Evolutionary conservation across 2,329 filamentous ascomycete genomes (phyloP), one percentile per base, ranked within the genome.

Genomic region (Immersiporthe knoxdaviesiana): DNA sequence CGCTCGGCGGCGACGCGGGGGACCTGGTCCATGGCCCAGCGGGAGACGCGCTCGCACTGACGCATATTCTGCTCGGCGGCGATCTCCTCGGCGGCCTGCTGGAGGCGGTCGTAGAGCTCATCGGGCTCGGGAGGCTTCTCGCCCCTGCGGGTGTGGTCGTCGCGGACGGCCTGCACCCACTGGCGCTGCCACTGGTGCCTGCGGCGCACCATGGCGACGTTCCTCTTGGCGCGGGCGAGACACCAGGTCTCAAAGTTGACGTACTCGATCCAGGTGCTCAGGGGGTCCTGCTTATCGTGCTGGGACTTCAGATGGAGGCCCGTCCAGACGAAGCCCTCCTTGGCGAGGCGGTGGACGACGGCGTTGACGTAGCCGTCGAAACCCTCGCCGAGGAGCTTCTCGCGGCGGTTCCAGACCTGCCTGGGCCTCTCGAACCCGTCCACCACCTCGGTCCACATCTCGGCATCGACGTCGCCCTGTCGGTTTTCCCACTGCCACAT

Each of bases 181-280:
- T 8, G 18, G 44, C 44, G 44, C 18, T n/a, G 2, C 6, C n/a
- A 21, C 18, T 47, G 44, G 44, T 47, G 44, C 44, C 7, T 47
- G 6, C 21, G 21, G 18, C 44, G 44, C 44, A 47, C 18, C 44
- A 47, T 6, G 21, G 3, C 7, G 44, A n/a, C 18, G 7, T 18
- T 47, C 21, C n/a, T 47, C 18, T 47, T 47, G 44, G 44, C 44
- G 7, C 44, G 44, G 21, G 44, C 73, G 61, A 71, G 52, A 27
- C 35, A 44, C n/a, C 54, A 63, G 66, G 41, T 72, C 66, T 77
- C 74, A 67, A 68, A 81, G 65, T 71, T 72, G 50, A 81, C 75
- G 71, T 78, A 81, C 72, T 82, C 80, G 65, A 81, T 78, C 79
- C 80, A 82, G 4, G 77, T 80, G 50, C 77, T 75, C 35, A 81